Base-by-base conservation (phyloP, 768 basidiomycete species). In the Grammothele lineata region DNA sequence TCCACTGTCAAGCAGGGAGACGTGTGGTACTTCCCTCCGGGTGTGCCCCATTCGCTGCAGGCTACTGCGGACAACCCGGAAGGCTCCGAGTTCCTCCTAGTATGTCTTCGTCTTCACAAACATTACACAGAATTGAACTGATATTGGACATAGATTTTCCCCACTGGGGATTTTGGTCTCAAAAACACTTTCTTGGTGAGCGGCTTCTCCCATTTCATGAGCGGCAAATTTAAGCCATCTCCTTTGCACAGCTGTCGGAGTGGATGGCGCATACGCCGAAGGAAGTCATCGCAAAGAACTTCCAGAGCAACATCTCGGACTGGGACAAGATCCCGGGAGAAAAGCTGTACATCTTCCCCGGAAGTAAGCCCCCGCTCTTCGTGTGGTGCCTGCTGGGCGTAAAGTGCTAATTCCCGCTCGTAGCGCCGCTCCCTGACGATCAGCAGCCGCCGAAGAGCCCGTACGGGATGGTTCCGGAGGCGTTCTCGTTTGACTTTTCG, bases 1-100 rank as follows among this genome's bases (percentile, higher is more conserved):
- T 70, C 72, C 23, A 78, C 70, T 34, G 72, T 78, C 26, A 76
- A 62, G 24, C 59, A 70, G 27, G 77, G 76, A 14, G 77, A 79
- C 54, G 51, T 78, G 12, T 79, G 78, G 77, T 80, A 70, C 62
- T 78, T 79, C 66, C 78, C 77, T 12, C 68, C 78, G 6, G 77
- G 77, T 4, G 68, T 73, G 41, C 78, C 79, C 1, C 78, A 81
- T 57, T 75, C 73, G 12, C 64, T 81, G 10, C 78, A 80, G 60
- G 79, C 71, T 6, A 77, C 73, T 1, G 58, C 58, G 30, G 72
- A 73, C 45, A 61, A 69, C 40, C 64, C 69, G 7, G 67, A 67
- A 8, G 78, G 78, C 3, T 65, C 72, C 3, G 78, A 80, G 53
- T 80, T 80, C 56, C 54, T 80, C 27, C 59, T 80, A 56, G 76